These are phyloP conservation scores for Lagerstroemia speciosa DNA, from an alignment of 345 rosid species.

Conservation along the genomic window DNA sequence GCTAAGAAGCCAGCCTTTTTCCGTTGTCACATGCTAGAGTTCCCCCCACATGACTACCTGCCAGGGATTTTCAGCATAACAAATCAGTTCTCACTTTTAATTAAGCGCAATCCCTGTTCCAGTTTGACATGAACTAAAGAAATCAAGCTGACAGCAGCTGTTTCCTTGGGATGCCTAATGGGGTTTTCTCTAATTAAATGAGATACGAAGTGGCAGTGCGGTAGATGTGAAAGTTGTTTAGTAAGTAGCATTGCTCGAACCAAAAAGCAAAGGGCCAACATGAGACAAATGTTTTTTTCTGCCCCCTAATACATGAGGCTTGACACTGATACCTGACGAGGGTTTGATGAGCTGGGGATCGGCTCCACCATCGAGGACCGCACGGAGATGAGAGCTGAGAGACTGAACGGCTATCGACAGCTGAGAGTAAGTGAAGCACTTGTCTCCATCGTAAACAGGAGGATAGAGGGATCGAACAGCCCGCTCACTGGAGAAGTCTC, in stretches of 20 bases:
- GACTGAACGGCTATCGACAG: slow-evolving; percentile 42
- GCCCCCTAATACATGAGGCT: neutral
- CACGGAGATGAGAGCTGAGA: slow-evolving; percentile 45
- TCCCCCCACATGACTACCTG: neutral
- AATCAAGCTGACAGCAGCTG: too few relatives aligned
- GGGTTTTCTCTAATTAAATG: too few relatives aligned
- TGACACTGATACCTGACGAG: slow-evolving; percentile 21
- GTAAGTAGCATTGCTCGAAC: too few relatives aligned
- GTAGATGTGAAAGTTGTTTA: neutral
- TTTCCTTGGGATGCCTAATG: too few relatives aligned
- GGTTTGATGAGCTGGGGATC: slow-evolving; percentile 34
- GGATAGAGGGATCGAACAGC: slow-evolving; percentile 16
- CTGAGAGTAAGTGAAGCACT: slow-evolving; percentile 46
- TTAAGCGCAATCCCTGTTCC: too few relatives aligned
- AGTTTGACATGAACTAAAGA: too few relatives aligned
- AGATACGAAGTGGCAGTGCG: neutral
- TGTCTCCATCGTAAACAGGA: slow-evolving; percentile 53
- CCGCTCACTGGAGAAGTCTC: slow-evolving; percentile 1
- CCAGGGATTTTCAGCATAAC: neutral
- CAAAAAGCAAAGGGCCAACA: too few relatives aligned
- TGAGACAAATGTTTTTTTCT: too few relatives aligned
- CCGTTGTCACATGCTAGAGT: too few relatives aligned
- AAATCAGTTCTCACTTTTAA: too few relatives aligned
- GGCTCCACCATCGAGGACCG: slow-evolving; percentile 30
- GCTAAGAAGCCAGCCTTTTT: neutral